Conservation (phyloP, 345 rosid genomes). For the Syzygium aromaticum region DNA sequence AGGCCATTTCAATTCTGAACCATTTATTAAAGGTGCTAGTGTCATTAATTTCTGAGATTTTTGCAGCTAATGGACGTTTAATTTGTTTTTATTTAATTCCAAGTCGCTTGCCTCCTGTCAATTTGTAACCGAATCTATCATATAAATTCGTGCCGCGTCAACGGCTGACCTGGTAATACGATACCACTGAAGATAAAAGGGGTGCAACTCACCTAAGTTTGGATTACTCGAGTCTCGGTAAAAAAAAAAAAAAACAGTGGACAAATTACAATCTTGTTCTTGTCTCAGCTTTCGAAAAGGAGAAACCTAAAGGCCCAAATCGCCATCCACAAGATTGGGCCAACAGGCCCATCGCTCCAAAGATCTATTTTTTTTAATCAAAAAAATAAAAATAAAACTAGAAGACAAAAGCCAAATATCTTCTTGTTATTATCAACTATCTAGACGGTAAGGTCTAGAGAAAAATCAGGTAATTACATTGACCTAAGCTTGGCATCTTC, state of each 20-base stretch:
- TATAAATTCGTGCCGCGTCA: not conserved
- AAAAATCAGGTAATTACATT: not conserved
- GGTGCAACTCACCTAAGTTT: not conserved
- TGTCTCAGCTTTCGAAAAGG: not conserved
- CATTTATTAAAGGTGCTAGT: not conserved
- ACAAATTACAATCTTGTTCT: not conserved
- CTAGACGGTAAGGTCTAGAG: not conserved
- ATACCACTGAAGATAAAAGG: not conserved
- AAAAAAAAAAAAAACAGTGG: not conserved
- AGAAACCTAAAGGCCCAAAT: not conserved
- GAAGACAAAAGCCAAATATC: not conserved
- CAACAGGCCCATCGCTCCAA: not conserved
- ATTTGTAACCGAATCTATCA: not conserved
- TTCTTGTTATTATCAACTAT: not conserved
- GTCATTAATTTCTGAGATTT: not conserved
- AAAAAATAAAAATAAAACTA: not conserved
- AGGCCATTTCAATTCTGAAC: not conserved
- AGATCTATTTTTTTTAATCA: not conserved
- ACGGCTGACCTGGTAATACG: not conserved
- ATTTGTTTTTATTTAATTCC: not conserved
- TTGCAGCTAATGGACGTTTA: not conserved
- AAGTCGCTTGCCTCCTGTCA: not conserved
- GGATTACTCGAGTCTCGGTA: accelerated
- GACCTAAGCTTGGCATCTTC: not conserved
- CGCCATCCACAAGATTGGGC: not conserved